phyloP scores from a whole-genome alignment of 2,329 filamentous ascomycete genomes.

The Xylariaceae sp. region DNA sequence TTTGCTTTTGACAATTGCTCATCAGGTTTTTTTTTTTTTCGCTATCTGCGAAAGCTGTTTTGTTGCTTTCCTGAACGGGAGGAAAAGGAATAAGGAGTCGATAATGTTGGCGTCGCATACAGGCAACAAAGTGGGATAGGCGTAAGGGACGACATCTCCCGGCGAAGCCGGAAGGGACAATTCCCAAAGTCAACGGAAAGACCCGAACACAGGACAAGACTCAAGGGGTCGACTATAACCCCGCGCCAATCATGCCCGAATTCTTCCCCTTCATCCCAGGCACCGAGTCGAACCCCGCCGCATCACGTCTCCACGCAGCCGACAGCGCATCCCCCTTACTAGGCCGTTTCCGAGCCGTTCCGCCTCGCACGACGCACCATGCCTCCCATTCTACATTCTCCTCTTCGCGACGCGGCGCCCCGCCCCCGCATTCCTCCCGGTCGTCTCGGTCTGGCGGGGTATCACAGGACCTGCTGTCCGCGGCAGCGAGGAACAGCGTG shows the following conservation, averaged over 20 bases:
- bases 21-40: too few species aligned
- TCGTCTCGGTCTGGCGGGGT: constrained; percentile 27
- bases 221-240: background rate
- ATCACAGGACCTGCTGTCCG: constrained; percentile 36
- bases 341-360: constrained; percentile 59
- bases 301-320: constrained; percentile 38
- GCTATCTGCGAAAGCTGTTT: too few species aligned
- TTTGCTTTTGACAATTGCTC: too few species aligned
- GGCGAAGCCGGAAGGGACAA: background rate
- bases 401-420: constrained; percentile 9
- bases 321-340: constrained; percentile 54
- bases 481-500: constrained; percentile 44
- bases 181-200: background rate
- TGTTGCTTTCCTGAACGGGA: too few species aligned
- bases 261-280: constrained; percentile 65
- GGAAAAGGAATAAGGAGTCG: too few species aligned
- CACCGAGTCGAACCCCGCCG: constrained; percentile 44
- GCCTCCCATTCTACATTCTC: constrained; percentile 12
- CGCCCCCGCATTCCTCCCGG: constrained; percentile 3
- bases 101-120: too few species aligned
- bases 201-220: background rate
- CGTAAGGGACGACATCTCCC: too few species aligned
- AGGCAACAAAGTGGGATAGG: too few species aligned
- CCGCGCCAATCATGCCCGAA: constrained; percentile 45
- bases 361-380: constrained; percentile 18